These are phyloP conservation scores for Phaffomyces thermotolerans DNA, from an alignment of 805 yeast species.

Conservation along the genomic window DNA sequence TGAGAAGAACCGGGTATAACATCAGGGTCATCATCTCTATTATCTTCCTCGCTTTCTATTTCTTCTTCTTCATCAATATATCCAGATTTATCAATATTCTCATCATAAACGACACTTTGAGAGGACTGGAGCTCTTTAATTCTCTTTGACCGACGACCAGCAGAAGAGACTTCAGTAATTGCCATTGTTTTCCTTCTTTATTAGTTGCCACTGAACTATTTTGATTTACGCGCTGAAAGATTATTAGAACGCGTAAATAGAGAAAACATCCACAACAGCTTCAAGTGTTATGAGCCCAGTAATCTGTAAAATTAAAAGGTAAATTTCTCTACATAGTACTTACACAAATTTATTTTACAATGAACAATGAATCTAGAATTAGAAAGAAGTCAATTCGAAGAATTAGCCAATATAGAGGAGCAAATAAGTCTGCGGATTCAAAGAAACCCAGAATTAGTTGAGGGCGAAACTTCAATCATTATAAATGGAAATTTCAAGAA, in stretches of 20 bases:
- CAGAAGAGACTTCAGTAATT: background rate
- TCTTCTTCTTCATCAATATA: slow-evolving; percentile 19
- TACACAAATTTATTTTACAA: no score
- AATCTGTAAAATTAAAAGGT: no score
- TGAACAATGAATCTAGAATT: slow-evolving; percentile 29
- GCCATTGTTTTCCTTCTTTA: background rate
- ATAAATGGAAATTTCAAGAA: slow-evolving; percentile 28
- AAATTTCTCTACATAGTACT: no score
- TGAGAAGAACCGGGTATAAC: slow-evolving; percentile 4
- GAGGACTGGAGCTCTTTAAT: slow-evolving; percentile 14
- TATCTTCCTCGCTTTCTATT: slow-evolving; percentile 13
- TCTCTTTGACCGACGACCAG: slow-evolving; percentile 20
- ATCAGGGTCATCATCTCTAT: slow-evolving; percentile 9
- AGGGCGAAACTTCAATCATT: slow-evolving; percentile 14
- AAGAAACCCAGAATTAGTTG: slow-evolving; percentile 47
- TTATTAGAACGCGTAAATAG: no score
- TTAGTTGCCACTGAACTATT: background rate
- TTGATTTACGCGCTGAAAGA: background rate
- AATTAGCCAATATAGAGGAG: slow-evolving; percentile 62
- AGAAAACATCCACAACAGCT: no score
- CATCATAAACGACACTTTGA: slow-evolving; percentile 16
- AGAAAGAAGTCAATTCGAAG: slow-evolving; percentile 41
- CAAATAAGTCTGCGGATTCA: slow-evolving; percentile 57
- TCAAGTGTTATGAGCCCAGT: no score
- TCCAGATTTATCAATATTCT: slow-evolving; percentile 15